Percentiles rank a stretch among this genome's conserved stretches.
These are phyloP conservation scores for Solanum stenotomum DNA, from an alignment of 257 asterid genomes.

Conservation along the genomic window DNA sequence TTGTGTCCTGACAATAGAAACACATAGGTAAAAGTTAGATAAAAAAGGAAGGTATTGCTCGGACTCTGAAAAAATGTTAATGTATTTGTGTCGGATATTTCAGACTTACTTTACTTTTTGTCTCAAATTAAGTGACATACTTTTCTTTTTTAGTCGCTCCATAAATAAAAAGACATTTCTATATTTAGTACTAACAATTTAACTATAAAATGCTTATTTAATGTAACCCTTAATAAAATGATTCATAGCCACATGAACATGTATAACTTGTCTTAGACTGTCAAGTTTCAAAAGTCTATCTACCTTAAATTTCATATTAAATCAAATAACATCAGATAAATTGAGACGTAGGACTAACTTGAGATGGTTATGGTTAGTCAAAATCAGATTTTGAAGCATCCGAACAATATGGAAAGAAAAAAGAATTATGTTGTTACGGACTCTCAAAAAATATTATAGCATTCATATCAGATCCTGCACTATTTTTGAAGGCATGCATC, in stretches of 20 bases:
- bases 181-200: background rate
- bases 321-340: no score
- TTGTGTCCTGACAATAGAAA: conserved; percentile 34
- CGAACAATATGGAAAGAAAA: background rate
- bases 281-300: no score
- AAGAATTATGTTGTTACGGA: background rate
- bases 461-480: background rate
- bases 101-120: no score
- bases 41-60: no score
- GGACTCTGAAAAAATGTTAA: background rate
- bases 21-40: background rate
- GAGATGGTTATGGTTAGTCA: background rate
- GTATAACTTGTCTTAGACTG: background rate
- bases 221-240: no score
- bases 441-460: background rate
- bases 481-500: background rate
- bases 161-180: background rate
- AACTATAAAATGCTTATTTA: no score
- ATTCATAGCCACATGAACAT: background rate
- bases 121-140: no score
- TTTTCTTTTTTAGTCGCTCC: no score
- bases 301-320: no score
- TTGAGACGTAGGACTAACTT: background rate
- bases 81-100: no score
- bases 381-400: background rate